phyloP scores from a whole-genome alignment of 179 eudicot species.

The Patellifolia procumbens region DNA sequence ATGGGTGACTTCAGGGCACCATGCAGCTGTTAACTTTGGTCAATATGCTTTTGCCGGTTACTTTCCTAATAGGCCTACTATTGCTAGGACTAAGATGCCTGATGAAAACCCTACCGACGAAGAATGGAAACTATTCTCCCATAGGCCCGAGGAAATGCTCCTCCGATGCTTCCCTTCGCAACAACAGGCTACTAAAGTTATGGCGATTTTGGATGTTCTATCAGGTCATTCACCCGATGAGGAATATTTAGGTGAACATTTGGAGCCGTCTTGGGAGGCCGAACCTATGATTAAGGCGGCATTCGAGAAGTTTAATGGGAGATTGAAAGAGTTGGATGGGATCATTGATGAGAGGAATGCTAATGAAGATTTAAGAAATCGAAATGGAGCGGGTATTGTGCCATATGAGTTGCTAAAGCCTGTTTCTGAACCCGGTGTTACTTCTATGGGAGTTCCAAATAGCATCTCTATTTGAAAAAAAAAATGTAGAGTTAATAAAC shows the following conservation, averaged over 20 bases:
- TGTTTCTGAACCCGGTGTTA: constrained; percentile 57
- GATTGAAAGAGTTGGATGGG: constrained; percentile 55
- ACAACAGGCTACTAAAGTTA: constrained; percentile 53
- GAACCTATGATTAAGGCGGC: constrained; percentile 47
- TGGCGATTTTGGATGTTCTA: constrained; percentile 60
- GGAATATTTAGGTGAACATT: not conserved
- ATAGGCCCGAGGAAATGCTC: constrained; percentile 43
- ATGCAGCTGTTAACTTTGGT: constrained; percentile 76
- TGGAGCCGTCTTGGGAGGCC: constrained; percentile 46
- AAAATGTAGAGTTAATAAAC: no score
- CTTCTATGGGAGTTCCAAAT: constrained; percentile 65
- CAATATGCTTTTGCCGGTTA: constrained; percentile 67
- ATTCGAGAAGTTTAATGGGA: constrained; percentile 49
- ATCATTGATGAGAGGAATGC: constrained; percentile 59
- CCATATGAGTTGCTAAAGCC: constrained; percentile 73
- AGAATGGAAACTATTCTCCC: constrained; percentile 37
- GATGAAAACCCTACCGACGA: constrained; percentile 48
- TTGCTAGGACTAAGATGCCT: constrained; percentile 60
- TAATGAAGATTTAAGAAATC: constrained; percentile 13
- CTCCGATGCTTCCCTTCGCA: constrained; percentile 57
- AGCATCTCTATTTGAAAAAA: constrained; percentile 61
- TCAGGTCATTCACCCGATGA: constrained; percentile 60
- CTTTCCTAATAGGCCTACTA: constrained; percentile 67
- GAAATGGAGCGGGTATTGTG: constrained; percentile 62
- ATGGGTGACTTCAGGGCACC: constrained; percentile 78